Evolutionary conservation across 2,329 filamentous ascomycete species (phyloP).

Genomic region (Cladosporium velox): DNA sequence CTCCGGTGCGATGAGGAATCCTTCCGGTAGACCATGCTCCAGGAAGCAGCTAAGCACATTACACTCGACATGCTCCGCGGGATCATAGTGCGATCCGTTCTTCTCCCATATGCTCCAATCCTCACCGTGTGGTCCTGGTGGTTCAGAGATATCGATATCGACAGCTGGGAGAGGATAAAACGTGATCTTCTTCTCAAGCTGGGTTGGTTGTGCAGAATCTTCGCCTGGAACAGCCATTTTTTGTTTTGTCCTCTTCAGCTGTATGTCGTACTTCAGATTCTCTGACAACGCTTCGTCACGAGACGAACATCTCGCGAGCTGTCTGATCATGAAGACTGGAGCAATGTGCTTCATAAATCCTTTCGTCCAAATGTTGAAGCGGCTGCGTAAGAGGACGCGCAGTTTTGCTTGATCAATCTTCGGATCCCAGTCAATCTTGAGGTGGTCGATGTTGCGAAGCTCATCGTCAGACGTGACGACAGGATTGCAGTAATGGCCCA

Average conservation of each 20-base stretch:
- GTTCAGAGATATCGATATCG: slow-evolving; percentile 27
- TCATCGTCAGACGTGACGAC: slow-evolving; percentile 38
- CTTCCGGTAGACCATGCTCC: slow-evolving; percentile 32
- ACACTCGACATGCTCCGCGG: slow-evolving; percentile 38
- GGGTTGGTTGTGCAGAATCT: slow-evolving; percentile 22
- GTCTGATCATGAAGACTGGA: slow-evolving; percentile 39
- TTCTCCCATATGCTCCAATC: slow-evolving; percentile 36
- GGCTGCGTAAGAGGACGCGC: slow-evolving; percentile 36
- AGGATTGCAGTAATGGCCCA: slow-evolving; percentile 43
- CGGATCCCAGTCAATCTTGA: slow-evolving; percentile 36
- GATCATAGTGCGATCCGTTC: slow-evolving; percentile 38
- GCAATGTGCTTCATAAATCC: slow-evolving; percentile 43
- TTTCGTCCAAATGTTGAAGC: slow-evolving; percentile 43
- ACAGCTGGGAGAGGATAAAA: slow-evolving; percentile 41
- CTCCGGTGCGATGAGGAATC: slow-evolving; percentile 4
- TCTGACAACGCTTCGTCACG: slow-evolving; percentile 24
- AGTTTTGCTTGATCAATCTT: slow-evolving; percentile 40
- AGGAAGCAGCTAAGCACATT: slow-evolving; percentile 41
- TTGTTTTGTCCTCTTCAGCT: slow-evolving; percentile 33
- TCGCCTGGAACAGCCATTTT: slow-evolving; percentile 30
- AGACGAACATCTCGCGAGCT: slow-evolving; percentile 24
- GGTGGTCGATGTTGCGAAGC: slow-evolving; percentile 32
- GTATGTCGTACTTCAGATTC: slow-evolving; percentile 36
- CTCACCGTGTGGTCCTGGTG: slow-evolving; percentile 26
- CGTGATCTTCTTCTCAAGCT: slow-evolving; percentile 36